Base-by-base conservation (phyloP, 148 eudicot species). In the Diospyros lotus region DNA sequence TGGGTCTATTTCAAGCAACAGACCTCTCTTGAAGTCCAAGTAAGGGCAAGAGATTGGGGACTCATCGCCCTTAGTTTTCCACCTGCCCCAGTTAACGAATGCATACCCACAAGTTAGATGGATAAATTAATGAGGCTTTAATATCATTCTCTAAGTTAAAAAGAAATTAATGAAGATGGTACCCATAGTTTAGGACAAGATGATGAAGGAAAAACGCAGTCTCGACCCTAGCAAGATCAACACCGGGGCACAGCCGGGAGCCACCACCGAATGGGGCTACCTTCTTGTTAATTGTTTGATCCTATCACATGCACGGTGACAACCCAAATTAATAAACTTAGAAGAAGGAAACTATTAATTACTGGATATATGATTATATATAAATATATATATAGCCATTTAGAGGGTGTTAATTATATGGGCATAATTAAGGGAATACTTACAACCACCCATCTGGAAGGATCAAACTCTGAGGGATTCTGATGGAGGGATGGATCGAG, bases 241-340 rank as follows among this genome's bases (percentile, higher is more conserved):
- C 71, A 65, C 89, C 89, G 5, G 89, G 87, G 64, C 89, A 86
- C 5, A 84, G 76, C 69, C 90, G 59, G 60, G 74, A 13, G 65
- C 90, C 90, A 6, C 90, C 90, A 13, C 90, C 90, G 75, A 84
- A 84, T 18, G 87, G 83, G 17, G 61, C 64, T 68, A 82, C 78
- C 64, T 78, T 87, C 64, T 79, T 82, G 63, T 39, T 84, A 58
- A 55, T 84, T 28, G 74, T 28, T 53, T 71, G 74, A 58, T 84
- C 86, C 87, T 84, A 56, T 11, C 39, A 63, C 28, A 28, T 28
- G 28, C 28, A 28, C 0, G 28, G 28, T 28, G 28, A 28, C 28
- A 28, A 28, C 28, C 28, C 28, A 28, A 28, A 48, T 48, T 8
- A 48, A 48, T 8, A 48, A 4, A 4, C 8, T 4, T 48, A 48